phyloP scores from a whole-genome alignment of 768 basidiomycete genomes.

The Termitomyces sp. region DNA sequence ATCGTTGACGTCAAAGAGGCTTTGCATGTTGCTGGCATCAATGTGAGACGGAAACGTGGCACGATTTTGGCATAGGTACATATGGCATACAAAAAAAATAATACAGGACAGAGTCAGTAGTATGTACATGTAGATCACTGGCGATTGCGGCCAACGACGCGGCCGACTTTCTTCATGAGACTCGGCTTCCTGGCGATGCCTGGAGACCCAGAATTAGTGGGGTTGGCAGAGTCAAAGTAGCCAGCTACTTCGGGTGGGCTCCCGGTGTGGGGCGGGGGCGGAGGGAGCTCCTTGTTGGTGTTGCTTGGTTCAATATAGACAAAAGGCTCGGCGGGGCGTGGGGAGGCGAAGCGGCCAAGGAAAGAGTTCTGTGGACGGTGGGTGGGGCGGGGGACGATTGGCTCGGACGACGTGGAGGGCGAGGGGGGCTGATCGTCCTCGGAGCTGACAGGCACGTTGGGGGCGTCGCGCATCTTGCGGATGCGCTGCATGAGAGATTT shows the following conservation, averaged over 20 bases:
- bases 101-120: constrained; percentile 2
- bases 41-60: constrained; percentile 26
- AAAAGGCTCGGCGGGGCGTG: constrained; percentile 43
- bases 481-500: constrained; percentile 87
- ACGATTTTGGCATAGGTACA: constrained; percentile 4
- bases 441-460: constrained; percentile 67
- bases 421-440: constrained; percentile 39
- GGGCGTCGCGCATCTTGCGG: constrained; percentile 81
- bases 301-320: constrained; percentile 60
- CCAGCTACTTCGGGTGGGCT: constrained; percentile 24
- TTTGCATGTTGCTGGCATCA: constrained; percentile 41
- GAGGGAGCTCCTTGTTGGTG: constrained; percentile 62
- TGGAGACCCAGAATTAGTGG: constrained; percentile 30
- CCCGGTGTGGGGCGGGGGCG: constrained; percentile 27
- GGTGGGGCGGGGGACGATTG: constrained; percentile 44
- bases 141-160: constrained; percentile 57
- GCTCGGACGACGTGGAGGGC: constrained; percentile 28
- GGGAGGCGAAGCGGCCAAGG: constrained; percentile 58
- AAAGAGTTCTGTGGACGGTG: constrained; percentile 73
- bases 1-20: constrained; percentile 76
- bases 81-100: constrained; percentile 5
- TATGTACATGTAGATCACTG: constrained; percentile 17
- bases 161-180: constrained; percentile 74
- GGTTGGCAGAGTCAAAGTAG: constrained; percentile 48
- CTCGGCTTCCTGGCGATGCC: constrained; percentile 69